Conservation (phyloP, 2,329 filamentous ascomycete genomes). For the Botrytis paeoniae region DNA sequence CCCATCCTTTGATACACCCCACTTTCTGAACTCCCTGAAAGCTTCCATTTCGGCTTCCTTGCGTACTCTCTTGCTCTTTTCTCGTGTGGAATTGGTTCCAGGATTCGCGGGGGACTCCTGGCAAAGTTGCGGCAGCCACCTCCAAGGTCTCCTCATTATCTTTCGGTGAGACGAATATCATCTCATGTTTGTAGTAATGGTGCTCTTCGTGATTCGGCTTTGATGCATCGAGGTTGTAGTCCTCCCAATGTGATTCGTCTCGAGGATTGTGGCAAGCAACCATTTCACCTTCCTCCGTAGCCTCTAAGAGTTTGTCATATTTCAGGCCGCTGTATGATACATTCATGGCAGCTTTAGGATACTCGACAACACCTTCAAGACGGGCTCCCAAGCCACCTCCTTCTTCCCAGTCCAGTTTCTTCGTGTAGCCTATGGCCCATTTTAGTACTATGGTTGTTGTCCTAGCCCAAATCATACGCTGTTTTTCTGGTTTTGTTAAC, state of each 20-base stretch:
- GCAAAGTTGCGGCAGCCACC: neutral
- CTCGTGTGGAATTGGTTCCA: neutral
- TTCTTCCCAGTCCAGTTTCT: neutral
- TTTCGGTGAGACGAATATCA: neutral
- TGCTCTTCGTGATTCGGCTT: neutral
- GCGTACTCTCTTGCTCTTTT: neutral
- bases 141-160: neutral
- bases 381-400: too few species aligned
- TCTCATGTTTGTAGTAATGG: neutral
- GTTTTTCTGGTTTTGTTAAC: neutral
- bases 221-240: too few species aligned
- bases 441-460: neutral
- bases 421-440: neutral
- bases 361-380: neutral
- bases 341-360: too few species aligned
- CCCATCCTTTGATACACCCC: neutral
- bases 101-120: neutral
- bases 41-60: neutral
- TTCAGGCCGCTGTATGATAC: too few species aligned
- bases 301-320: too few species aligned
- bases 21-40: neutral
- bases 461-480: fast-evolving
- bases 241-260: too few species aligned
- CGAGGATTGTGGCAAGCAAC: too few species aligned
- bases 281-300: too few species aligned